Base-by-base conservation (phyloP, 352 stramenopile genomes). In the Phytophthora multivora region DNA sequence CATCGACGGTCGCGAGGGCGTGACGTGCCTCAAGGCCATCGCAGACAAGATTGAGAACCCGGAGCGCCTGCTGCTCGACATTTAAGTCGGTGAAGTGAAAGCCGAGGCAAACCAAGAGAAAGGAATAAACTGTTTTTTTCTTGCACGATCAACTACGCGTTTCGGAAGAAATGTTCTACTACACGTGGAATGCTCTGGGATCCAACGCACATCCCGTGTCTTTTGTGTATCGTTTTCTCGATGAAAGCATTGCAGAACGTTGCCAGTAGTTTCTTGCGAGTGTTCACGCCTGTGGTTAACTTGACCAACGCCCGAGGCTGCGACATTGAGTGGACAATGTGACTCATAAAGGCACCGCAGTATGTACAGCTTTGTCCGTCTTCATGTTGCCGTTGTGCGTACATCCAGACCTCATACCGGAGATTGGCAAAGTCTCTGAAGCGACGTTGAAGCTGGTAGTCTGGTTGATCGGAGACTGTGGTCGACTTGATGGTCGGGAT, bases 1-100 rank as follows among this genome's bases (percentile, higher is more conserved):
- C 45, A 97, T 99, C 57, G 97, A 99, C 73, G 97, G 98, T 30
- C 95, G 97, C 62, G 98, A 99, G 83, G 96, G 96, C 51, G 97
- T 99, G 30, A 99, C 96, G 43, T 99, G 98, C 79, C 88, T 99
- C 59, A 99, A 99, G 81, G 93, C 84, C 56, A 97, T 99, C 67
- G 92, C 95, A 23, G 92, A 99, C 66, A 99, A 99, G 83, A 96
- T 99, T 63, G 91, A 98, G 59, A 96, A 99, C 79, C 97, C 98
- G 16, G 77, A 91, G 50, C 89, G 96, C 49, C 73, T 99, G 46
- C 77, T 99, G 19, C 84, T 99, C 51, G 95, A 98, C 65, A 83
- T 99, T 70, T 99, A 92, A 62, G 51, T 19, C 62, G 50, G 11
- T 40, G 35, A 25, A 54, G 40, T 38, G 49, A 50, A 50, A 45